phyloP scores from a whole-genome alignment of 2,329 filamentous ascomycete species.

The Dactylellina sp. region DNA sequence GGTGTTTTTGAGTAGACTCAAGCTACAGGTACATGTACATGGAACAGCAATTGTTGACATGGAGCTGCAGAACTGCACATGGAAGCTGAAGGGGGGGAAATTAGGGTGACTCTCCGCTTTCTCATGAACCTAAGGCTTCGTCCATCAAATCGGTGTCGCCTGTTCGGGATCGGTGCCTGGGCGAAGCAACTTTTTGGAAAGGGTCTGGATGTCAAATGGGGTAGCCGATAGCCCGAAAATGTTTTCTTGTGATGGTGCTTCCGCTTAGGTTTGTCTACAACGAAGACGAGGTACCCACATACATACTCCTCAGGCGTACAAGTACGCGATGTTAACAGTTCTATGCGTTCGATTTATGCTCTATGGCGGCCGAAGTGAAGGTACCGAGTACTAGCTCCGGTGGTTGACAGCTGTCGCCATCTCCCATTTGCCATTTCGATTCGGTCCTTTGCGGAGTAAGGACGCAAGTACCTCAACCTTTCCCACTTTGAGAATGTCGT shows the following conservation, averaged over 20 bases:
- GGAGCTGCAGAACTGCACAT: conserved; percentile 41
- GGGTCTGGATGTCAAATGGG: conserved; percentile 28
- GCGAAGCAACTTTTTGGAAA: conserved; percentile 12
- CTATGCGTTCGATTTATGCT: neutral
- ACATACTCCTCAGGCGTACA: too few relatives aligned
- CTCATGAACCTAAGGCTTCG: conserved; percentile 20
- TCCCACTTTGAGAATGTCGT: conserved; percentile 56
- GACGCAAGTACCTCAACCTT: conserved; percentile 25
- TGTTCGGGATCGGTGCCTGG: conserved; percentile 49
- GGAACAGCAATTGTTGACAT: neutral
- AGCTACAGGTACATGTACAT: neutral
- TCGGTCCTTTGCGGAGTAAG: conserved; percentile 36
- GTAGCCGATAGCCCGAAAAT: conserved; percentile 7
- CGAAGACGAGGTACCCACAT: conserved; percentile 10
- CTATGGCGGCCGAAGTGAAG: conserved; percentile 1
- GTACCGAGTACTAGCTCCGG: conserved; percentile 25
- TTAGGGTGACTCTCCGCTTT: conserved; percentile 24
- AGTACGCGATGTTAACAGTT: too few relatives aligned
- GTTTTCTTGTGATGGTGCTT: conserved; percentile 34
- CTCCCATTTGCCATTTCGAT: conserved; percentile 42
- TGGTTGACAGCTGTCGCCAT: conserved; percentile 46
- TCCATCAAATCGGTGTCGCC: conserved; percentile 39
- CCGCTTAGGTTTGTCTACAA: conserved; percentile 16
- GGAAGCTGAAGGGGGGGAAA: neutral
- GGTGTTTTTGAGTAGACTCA: neutral